A percentile compares a stretch with the other conserved stretches of the same genome.
phyloP scores from a whole-genome alignment of 225 moss, liverwort and hornwort genomes.

The Ulota crispa region DNA sequence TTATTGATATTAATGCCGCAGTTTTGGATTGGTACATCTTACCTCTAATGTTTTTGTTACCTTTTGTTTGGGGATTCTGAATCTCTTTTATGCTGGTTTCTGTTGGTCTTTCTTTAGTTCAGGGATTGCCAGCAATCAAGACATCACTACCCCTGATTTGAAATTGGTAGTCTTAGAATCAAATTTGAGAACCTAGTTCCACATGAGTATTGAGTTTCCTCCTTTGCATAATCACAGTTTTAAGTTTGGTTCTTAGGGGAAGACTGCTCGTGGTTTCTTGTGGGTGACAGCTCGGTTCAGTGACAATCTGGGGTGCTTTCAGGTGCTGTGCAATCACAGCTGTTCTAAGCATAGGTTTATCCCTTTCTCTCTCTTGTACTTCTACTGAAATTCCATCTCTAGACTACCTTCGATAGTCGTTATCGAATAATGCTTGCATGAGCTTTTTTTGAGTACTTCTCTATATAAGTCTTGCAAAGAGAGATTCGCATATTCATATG shows the following conservation, averaged over 20 bases:
- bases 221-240: constrained; percentile 10
- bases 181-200: constrained; percentile 3
- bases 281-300: constrained; percentile 66
- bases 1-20: background rate
- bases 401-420: background rate
- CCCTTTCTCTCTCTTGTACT: constrained; percentile 17
- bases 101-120: constrained; percentile 1
- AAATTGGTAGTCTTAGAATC: constrained; percentile 5
- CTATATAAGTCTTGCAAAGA: background rate
- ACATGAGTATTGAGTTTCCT: background rate
- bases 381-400: constrained; percentile 1
- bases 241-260: background rate
- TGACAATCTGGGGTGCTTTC: constrained; percentile 68
- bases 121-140: constrained; percentile 7
- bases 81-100: constrained; percentile 6
- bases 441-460: background rate
- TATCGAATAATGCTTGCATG: constrained; percentile 13
- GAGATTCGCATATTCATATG: background rate
- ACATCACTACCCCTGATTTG: background rate
- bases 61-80: constrained; percentile 11
- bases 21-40: background rate
- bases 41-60: background rate
- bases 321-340: constrained; percentile 69
- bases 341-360: constrained; percentile 64
- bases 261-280: constrained; percentile 22